Percentiles rank a stretch among this genome's conserved stretches.
Evolutionary conservation across 306 rosid genomes (phyloP).

Genomic region (Lagenaria siceraria): DNA sequence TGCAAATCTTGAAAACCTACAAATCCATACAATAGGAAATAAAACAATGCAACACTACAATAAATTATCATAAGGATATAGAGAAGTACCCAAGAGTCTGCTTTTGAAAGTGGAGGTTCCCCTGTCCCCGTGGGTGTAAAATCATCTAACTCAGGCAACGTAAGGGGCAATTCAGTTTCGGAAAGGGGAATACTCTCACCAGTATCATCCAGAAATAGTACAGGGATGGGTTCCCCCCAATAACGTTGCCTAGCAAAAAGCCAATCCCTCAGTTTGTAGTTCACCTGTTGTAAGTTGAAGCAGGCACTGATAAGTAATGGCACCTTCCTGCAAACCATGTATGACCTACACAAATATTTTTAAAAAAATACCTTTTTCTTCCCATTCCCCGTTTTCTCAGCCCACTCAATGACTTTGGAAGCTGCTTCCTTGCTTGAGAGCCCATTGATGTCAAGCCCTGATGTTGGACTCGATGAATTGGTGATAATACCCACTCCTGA

Average conservation of each 20-base stretch:
- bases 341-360: neutral
- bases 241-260: slow-evolving; percentile 98
- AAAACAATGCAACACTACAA: neutral
- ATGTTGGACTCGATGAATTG: slow-evolving; percentile 49
- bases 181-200: slow-evolving; percentile 58
- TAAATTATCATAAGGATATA: neutral
- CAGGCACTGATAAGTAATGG: neutral
- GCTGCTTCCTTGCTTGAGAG: slow-evolving; percentile 67
- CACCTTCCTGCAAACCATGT: neutral
- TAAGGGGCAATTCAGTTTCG: slow-evolving; percentile 78
- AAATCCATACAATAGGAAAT: neutral
- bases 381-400: slow-evolving; percentile 72
- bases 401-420: slow-evolving; percentile 74
- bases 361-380: slow-evolving; percentile 60
- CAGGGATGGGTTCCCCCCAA: slow-evolving; percentile 99
- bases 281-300: slow-evolving; percentile 45
- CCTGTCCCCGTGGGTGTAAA: slow-evolving; percentile 94
- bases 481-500: slow-evolving; percentile 54
- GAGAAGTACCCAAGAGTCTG: slow-evolving; percentile 65
- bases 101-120: slow-evolving; percentile 88
- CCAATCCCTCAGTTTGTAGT: slow-evolving; percentile 96
- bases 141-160: slow-evolving; percentile 89
- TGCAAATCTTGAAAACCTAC: neutral
- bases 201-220: slow-evolving; percentile 60
- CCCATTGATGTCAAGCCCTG: slow-evolving; percentile 69